These are phyloP conservation scores for Cyclotella sp. DNA, from an alignment of 108 stramenopile genomes.

Conservation along the genomic window DNA sequence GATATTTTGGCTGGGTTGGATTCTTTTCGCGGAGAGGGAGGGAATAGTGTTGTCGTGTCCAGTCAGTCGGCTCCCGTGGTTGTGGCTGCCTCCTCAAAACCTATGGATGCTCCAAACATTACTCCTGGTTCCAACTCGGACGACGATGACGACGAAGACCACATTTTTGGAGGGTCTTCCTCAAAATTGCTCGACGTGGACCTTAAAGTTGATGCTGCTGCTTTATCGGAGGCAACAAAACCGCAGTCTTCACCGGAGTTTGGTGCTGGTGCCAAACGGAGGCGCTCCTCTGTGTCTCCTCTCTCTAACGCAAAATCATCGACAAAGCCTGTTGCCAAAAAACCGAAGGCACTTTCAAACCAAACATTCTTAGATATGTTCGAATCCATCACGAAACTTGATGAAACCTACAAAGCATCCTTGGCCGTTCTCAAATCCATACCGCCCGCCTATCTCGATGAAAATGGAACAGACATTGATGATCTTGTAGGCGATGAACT, in stretches of 20 bases:
- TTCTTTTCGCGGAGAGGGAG: slow-evolving; percentile 54
- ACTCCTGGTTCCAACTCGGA: slow-evolving; percentile 24
- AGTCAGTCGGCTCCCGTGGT: slow-evolving; percentile 9
- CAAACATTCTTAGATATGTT: slow-evolving; percentile 43
- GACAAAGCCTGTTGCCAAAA: slow-evolving; percentile 7
- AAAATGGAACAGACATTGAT: slow-evolving; percentile 24
- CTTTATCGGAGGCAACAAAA: slow-evolving; percentile 23
- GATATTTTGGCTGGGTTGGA: slow-evolving; percentile 79
- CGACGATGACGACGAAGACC: slow-evolving; percentile 56
- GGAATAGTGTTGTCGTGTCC: neutral
- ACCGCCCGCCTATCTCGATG: slow-evolving; percentile 36
- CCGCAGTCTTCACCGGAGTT: slow-evolving; percentile 9
- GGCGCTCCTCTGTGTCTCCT: slow-evolving; percentile 43
- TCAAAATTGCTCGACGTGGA: slow-evolving; percentile 50
- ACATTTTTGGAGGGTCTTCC: slow-evolving; percentile 59
- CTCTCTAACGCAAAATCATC: slow-evolving; percentile 20
- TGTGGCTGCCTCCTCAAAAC: neutral
- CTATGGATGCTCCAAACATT: slow-evolving; percentile 17
- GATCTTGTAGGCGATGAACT: slow-evolving; percentile 55
- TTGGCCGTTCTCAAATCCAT: slow-evolving; percentile 28
- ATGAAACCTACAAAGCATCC: slow-evolving; percentile 46
- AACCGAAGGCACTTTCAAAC: slow-evolving; percentile 40
- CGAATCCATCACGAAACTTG: slow-evolving; percentile 35
- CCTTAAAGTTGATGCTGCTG: slow-evolving; percentile 45
- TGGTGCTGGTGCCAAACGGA: slow-evolving; percentile 50